Evolutionary conservation across 768 basidiomycete genomes (phyloP).

Genomic region (Phallus indusiatus): DNA sequence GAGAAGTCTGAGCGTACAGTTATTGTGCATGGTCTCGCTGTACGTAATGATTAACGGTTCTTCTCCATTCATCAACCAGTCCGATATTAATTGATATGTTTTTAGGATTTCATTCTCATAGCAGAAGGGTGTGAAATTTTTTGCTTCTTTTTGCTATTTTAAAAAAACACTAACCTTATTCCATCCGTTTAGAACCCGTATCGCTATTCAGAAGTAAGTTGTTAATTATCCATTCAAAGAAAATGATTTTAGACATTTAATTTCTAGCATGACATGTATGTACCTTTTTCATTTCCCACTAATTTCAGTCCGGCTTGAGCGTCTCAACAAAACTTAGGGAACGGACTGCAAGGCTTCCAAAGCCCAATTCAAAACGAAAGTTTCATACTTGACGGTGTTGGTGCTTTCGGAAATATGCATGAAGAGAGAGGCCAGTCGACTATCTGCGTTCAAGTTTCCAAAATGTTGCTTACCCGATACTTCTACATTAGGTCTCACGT

Average conservation of each 20-base stretch:
- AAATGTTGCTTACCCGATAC: too few species aligned
- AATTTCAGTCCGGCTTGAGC: conserved; percentile 13
- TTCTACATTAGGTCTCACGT: conserved; percentile 38
- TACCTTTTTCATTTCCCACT: background rate
- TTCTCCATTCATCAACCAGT: background rate
- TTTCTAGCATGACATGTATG: conserved; percentile 32
- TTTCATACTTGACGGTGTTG: conserved; percentile 63
- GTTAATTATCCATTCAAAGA: background rate
- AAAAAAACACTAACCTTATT: background rate
- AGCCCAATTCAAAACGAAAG: conserved; percentile 54
- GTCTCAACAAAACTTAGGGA: conserved; percentile 32
- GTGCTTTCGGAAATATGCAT: conserved; percentile 55
- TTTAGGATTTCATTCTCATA: conserved; percentile 57
- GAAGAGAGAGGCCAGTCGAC: conserved; percentile 40
- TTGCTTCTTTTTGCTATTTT: too few species aligned
- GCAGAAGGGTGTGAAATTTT: conserved; percentile 49
- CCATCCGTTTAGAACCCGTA: conserved; percentile 24
- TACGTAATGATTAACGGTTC: background rate
- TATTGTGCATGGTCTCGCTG: conserved; percentile 59
- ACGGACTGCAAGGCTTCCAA: conserved; percentile 64
- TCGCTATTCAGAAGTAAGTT: conserved; percentile 55
- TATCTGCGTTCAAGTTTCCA: background rate
- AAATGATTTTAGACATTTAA: conserved; percentile 33
- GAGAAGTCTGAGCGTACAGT: conserved; percentile 63
- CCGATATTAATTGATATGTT: background rate